Conservation (phyloP, 2,329 filamentous ascomycete species). For the Phyllosticta citribraziliensis region DNA sequence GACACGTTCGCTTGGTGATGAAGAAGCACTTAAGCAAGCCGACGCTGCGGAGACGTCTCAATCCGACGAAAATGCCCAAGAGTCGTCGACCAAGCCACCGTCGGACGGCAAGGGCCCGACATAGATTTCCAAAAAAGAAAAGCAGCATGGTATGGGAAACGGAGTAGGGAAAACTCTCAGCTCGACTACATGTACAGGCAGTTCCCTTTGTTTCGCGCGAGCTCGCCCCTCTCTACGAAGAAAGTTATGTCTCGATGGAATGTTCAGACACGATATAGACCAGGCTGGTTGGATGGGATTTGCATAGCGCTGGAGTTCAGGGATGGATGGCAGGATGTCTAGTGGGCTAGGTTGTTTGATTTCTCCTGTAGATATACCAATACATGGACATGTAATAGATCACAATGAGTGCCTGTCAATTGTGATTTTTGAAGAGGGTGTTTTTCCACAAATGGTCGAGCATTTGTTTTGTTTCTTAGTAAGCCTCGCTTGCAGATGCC, state of each 20-base stretch:
- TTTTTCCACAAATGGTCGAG: not conserved
- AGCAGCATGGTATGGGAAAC: not conserved
- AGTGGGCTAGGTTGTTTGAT: not conserved
- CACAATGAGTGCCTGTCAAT: not conserved
- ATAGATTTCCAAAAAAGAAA: not conserved
- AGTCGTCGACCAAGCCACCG: not conserved
- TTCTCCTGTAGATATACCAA: not conserved
- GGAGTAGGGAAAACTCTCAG: not conserved
- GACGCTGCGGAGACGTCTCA: not conserved
- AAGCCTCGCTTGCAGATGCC: not conserved
- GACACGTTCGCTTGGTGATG: not conserved
- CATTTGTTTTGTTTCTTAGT: not conserved
- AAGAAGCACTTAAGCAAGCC: not conserved
- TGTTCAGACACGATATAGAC: not conserved
- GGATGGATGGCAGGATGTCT: not conserved
- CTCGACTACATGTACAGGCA: not conserved
- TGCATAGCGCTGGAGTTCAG: slow-evolving; percentile 2
- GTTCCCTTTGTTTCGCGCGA: not conserved
- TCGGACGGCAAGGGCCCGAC: not conserved
- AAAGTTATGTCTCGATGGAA: not conserved
- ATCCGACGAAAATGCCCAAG: not conserved
- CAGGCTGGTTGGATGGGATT: not conserved
- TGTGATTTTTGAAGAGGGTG: not conserved
- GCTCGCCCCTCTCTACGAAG: not conserved
- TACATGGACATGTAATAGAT: not conserved